A percentile compares a stretch with the other conserved stretches of the same genome.
These are phyloP conservation scores for Teratosphaeria nubilosa DNA, from an alignment of 2,329 filamentous ascomycete genomes.

Conservation along the genomic window DNA sequence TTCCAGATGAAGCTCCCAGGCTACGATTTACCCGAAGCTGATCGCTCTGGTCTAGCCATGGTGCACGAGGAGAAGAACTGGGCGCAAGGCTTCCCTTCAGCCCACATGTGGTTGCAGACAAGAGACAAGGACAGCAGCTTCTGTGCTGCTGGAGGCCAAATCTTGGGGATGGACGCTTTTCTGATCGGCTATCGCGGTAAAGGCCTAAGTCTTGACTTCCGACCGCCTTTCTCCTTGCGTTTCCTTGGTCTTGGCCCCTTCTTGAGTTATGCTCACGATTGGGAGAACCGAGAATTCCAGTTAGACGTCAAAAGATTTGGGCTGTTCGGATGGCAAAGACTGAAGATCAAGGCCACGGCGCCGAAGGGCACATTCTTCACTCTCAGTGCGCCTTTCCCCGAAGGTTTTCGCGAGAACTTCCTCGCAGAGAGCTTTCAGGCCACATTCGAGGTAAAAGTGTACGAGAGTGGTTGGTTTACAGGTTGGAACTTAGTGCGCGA, in stretches of 20 bases:
- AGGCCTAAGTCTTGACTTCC: constrained; percentile 30
- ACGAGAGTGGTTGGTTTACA: constrained; percentile 28
- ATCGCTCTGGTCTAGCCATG: constrained; percentile 24
- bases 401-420: constrained; percentile 36
- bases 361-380: constrained; percentile 36
- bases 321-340: constrained; percentile 18
- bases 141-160: constrained; percentile 30
- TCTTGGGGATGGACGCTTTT: constrained; percentile 35
- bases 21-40: constrained; percentile 16
- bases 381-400: constrained; percentile 35
- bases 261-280: constrained; percentile 32
- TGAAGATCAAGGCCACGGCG: constrained; percentile 32
- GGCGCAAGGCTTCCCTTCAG: constrained; percentile 36
- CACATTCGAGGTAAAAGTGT: constrained; percentile 33
- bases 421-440: constrained; percentile 40
- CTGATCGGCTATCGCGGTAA: constrained; percentile 36
- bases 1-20: constrained; percentile 31
- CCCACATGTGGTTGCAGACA: constrained; percentile 34
- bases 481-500: constrained; percentile 31
- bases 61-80: constrained; percentile 45
- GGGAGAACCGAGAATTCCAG: constrained; percentile 29
- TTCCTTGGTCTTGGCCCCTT: constrained; percentile 31
- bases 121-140: constrained; percentile 21
- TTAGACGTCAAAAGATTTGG: constrained; percentile 30
- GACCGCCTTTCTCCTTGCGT: constrained; percentile 34